Evolutionary conservation across 345 rosid species (phyloP), one percentile per base, ranked within the genome.

Genomic region (Dipteronia sinensis): DNA sequence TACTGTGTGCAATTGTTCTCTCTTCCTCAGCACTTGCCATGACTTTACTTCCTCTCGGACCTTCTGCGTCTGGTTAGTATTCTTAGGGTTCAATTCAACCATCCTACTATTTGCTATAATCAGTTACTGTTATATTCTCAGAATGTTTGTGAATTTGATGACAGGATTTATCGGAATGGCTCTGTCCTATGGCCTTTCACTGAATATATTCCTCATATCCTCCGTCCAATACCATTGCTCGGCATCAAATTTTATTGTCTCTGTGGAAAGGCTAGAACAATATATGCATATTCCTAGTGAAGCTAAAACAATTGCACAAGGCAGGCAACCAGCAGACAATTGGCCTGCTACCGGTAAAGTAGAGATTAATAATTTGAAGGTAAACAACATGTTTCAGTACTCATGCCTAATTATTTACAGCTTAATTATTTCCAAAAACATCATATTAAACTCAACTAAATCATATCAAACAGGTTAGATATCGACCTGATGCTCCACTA

Each of bases 181-280:
- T 16, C 77, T 90, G 73, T 75, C 92, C 12, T 88, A 84, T 49
- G 94, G 94, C 47, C 87, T 90, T 12, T 88, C 92, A 11, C 69
- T 90, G 42, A 87, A 87, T 82, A 75, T 76, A 67, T 87, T 86
- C 77, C 75, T 88, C 56, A 87, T 87, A 7, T 7, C 10, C 13
- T 86, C 90, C 1, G 83, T 34, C 38, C 86, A 70, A 88, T 47
- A 68, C 89, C 38, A 90, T 44, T 88, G 92, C 76, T 58, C 73
- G 1, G 9, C 82, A 25, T 87, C 89, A 19, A 86, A 83, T 69
- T 63, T 56, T 31, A 83, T 87, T 22, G 67, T 90, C 46, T 87
- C 91, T 9, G 87, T 89, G 19, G 94, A 79, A 77, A 89, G 94
- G 72, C 84, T 91, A 55, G 83, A 89, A 78, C 94, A 91, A 72